Evolutionary conservation across 2,329 filamentous ascomycete species (phyloP).

Genomic region (Nigrospora sphaerica): DNA sequence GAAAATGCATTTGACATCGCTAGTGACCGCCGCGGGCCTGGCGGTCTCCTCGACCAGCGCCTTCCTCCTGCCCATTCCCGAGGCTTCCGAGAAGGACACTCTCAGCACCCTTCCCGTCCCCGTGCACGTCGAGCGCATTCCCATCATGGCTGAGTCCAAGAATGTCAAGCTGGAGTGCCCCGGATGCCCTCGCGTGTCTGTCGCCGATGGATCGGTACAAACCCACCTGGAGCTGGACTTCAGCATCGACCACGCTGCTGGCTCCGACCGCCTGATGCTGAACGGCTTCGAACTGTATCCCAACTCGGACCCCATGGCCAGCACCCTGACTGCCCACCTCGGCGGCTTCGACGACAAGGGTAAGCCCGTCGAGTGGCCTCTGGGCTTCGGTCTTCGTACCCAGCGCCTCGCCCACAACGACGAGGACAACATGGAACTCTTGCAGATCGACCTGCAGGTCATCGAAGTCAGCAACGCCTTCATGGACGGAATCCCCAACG

Average conservation of each 20-base stretch:
- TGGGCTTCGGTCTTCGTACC: slow-evolving; percentile 43
- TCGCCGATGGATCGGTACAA: neutral
- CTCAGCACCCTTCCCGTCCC: slow-evolving; percentile 21
- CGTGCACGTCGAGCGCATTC: slow-evolving; percentile 8
- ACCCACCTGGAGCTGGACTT: slow-evolving; percentile 46
- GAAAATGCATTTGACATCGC: slow-evolving; percentile 23
- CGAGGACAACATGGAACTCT: slow-evolving; percentile 42
- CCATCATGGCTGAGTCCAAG: slow-evolving; percentile 10
- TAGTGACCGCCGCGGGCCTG: slow-evolving; percentile 25
- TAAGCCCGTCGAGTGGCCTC: slow-evolving; percentile 23
- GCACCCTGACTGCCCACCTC: slow-evolving; percentile 37
- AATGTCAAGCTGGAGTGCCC: slow-evolving; percentile 21
- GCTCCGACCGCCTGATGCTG: slow-evolving; percentile 41
- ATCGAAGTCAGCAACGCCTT: slow-evolving; percentile 52
- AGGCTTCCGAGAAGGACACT: slow-evolving; percentile 15
- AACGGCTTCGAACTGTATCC: slow-evolving; percentile 58
- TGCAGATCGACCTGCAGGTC: slow-evolving; percentile 50
- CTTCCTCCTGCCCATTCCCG: slow-evolving; percentile 19
- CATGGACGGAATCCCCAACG: slow-evolving; percentile 43
- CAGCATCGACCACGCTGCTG: slow-evolving; percentile 36
- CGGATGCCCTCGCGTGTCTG: slow-evolving; percentile 14
- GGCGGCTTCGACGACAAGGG: too few relatives aligned
- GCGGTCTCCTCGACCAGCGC: slow-evolving; percentile 24
- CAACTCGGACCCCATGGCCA: slow-evolving; percentile 35
- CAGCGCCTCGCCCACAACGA: slow-evolving; percentile 38